phyloP scores from a whole-genome alignment of 1,284 basidiomycete species.

The Rhizoctonia solani region DNA sequence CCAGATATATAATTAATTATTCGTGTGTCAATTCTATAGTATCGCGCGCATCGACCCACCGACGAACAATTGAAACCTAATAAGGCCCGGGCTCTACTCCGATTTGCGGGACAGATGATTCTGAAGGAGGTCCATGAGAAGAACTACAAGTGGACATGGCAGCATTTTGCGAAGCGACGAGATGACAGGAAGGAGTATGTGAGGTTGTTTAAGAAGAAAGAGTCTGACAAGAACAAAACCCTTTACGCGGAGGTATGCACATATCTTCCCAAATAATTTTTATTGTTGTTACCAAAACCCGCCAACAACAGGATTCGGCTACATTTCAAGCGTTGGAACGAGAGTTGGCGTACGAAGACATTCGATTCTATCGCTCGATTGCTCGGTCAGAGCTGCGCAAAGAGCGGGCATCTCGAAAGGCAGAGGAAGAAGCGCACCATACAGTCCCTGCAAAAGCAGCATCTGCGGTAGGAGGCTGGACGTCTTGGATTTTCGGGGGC shows the following conservation, averaged over 20 bases:
- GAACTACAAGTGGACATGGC: slow-evolving; percentile 89
- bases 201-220: slow-evolving; percentile 81
- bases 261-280: neutral
- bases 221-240: slow-evolving; percentile 50
- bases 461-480: slow-evolving; percentile 36
- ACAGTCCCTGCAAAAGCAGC: slow-evolving; percentile 50
- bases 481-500: slow-evolving; percentile 28
- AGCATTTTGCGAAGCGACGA: slow-evolving; percentile 84
- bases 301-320: slow-evolving; percentile 59
- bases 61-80: slow-evolving; percentile 67
- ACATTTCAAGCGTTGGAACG: slow-evolving; percentile 73
- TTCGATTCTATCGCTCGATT: slow-evolving; percentile 97
- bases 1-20: too few species aligned
- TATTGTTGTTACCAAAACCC: neutral
- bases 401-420: slow-evolving; percentile 73
- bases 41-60: slow-evolving; percentile 76
- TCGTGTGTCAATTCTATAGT: too few species aligned
- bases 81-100: slow-evolving; percentile 71
- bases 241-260: slow-evolving; percentile 56
- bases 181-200: slow-evolving; percentile 87
- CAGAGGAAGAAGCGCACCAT: slow-evolving; percentile 60
- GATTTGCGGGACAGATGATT: slow-evolving; percentile 85
- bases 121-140: slow-evolving; percentile 85
- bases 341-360: slow-evolving; percentile 91
- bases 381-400: slow-evolving; percentile 88